Evolutionary conservation across 164 flowering plant genomes (phyloP).

Genomic region (Taxillus chinensis): DNA sequence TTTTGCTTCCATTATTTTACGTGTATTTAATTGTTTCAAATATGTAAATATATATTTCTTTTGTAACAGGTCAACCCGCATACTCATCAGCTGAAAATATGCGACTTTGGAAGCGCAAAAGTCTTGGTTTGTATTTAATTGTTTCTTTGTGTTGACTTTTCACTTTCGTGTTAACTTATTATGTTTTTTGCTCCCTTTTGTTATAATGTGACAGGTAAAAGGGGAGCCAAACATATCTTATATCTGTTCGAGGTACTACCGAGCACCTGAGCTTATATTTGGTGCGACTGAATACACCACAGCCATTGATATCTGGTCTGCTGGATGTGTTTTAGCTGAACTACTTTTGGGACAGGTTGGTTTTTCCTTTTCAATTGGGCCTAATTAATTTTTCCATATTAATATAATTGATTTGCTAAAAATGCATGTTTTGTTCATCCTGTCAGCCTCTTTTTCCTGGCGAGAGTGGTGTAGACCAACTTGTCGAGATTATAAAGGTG

Average conservation of each 20-base stretch:
- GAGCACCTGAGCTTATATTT: slow-evolving; percentile 67
- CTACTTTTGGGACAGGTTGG: slow-evolving; percentile 46
- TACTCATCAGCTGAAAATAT: slow-evolving; percentile 51
- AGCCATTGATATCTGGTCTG: slow-evolving; percentile 75
- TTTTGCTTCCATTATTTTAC: too few relatives aligned
- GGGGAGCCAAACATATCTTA: slow-evolving; percentile 64
- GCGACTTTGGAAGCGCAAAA: slow-evolving; percentile 70
- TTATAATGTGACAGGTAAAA: slow-evolving; percentile 27
- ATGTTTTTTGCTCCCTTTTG: background rate
- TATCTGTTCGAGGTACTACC: slow-evolving; percentile 56
- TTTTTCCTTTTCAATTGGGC: background rate
- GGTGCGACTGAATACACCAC: slow-evolving; percentile 61
- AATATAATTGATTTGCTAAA: background rate
- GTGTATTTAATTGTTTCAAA: too few relatives aligned
- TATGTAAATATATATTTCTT: background rate
- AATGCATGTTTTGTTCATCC: background rate
- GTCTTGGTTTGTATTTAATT: slow-evolving; percentile 34
- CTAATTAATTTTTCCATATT: background rate
- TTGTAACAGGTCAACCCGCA: slow-evolving; percentile 52
- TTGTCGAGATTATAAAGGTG: slow-evolving; percentile 56
- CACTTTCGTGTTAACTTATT: slow-evolving; percentile 2
- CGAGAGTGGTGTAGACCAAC: slow-evolving; percentile 60
- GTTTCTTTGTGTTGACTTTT: too few relatives aligned
- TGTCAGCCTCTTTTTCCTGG: slow-evolving; percentile 60
- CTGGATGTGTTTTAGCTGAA: slow-evolving; percentile 65